Evolutionary conservation across 768 basidiomycete genomes (phyloP), one percentile per base, ranked within the genome.

Genomic region (Boletus pseudo-olivaceus): DNA sequence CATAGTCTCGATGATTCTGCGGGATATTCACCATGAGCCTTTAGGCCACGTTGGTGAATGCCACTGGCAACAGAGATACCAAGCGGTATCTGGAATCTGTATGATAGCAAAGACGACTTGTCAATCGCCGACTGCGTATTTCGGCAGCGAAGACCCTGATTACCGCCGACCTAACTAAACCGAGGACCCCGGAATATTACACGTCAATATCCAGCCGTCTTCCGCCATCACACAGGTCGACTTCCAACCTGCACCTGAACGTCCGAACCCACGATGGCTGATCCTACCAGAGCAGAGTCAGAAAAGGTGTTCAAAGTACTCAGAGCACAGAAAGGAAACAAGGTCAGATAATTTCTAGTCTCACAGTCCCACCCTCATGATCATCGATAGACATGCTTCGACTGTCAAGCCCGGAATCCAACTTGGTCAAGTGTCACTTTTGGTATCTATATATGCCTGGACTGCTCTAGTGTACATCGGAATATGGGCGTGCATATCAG

Each of bases 401-500:
- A 98, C 71, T 98, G 96, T 70, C 81, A 82, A 64, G 94, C 95
- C 44, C 87, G 93, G 64, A 97, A 97, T 74, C 96, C 96, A 43
- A 97, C 94, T 32, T 98, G 96, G 97, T 87, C 94, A 4, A 94
- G 92, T 57, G 93, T 97, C 20, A 95, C 93, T 0, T 99, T 89
- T 67, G 96, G 93, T 33, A 86, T 98, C 14, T 98, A 98, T 73
- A 94, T 99, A 66, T 99, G 97, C 67, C 77, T 98, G 32, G 95
- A 99, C 55, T 99, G 97, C 78, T 98, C 96, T 5, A 90, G 88
- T 60, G 76, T 89, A 14, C 97, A 99, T 73, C 80, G 97, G 49
- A 98, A 96, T 70, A 87, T 98, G 84, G 97, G 97, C 63, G 96
- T 98, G 23, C 97, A 99, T 69, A 94, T 99, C 72, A 90, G 85